Evolutionary conservation across 768 basidiomycete genomes (phyloP).

Genomic region (Serendipita sp.): DNA sequence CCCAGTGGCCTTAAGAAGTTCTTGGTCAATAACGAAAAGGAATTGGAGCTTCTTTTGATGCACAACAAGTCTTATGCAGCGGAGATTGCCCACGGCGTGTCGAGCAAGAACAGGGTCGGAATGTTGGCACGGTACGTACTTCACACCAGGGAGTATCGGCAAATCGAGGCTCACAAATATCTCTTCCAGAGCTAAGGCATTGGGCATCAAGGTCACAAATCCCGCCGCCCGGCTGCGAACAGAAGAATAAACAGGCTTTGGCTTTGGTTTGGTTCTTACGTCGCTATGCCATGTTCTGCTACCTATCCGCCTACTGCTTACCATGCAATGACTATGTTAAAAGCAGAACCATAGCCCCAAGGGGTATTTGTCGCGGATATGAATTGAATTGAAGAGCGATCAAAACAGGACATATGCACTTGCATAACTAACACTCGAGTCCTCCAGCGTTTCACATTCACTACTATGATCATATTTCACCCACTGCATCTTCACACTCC

Average conservation of each 20-base stretch:
- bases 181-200: constrained; percentile 49
- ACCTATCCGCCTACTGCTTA: background rate
- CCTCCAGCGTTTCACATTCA: constrained; percentile 42
- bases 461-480: constrained; percentile 91
- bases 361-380: background rate
- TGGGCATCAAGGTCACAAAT: constrained; percentile 91
- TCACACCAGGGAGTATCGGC: background rate
- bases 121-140: constrained; percentile 67
- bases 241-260: constrained; percentile 42
- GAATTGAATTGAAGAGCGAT: background rate
- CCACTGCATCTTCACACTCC: constrained; percentile 42
- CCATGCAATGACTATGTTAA: constrained; percentile 3
- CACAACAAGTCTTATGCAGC: constrained; percentile 94
- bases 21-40: constrained; percentile 82
- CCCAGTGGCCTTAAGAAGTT: constrained; percentile 95
- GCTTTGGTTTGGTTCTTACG: background rate
- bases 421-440: constrained; percentile 93
- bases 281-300: background rate
- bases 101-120: constrained; percentile 80
- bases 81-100: constrained; percentile 92
- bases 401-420: constrained; percentile 68
- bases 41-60: constrained; percentile 91
- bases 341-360: background rate
- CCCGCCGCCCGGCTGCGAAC: constrained; percentile 80
- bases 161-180: background rate